Evolutionary conservation across 805 yeast genomes (phyloP), one percentile per base, ranked within the genome.

Genomic region (Saccharomycopsis oosterbeekiorum): DNA sequence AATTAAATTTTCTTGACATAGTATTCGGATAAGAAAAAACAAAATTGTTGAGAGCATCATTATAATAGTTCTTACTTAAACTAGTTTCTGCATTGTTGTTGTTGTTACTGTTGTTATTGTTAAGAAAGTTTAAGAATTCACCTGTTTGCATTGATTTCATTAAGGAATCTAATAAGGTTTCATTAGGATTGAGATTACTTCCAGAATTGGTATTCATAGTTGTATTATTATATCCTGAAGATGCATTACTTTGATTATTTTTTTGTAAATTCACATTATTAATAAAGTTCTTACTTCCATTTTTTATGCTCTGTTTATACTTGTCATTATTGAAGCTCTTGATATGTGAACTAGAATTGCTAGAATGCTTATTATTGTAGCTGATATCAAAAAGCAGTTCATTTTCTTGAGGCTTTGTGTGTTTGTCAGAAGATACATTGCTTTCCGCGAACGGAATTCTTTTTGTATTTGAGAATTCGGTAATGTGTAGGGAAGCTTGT

Each of bases 61-160:
- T 47, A 12, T 21, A 47, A 24, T 9, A 24, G 26, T 15, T 47
- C 34, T 47, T 47, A 9, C 21, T 47, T 24, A 21, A 19, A 11
- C 41, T 15, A 17, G 36, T 15, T 14, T 55, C 56, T 5, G 34
- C 4, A 39, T 56, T 53, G 10, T 11, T 34, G 17, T 40, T 42
- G 34, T 56, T 53, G 14, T 11, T 34, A 19, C 29, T 42, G 34
- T 56, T 53, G 14, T 11, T 34, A 19, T 40, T 42, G 17, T 47
- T 47, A 21, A 56, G n/a, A 34, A 54, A 56, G 17, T 43, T 54
- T 21, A 57, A 54, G n/a, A 62, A 58, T n/a, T 60, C 65, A 15
- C 57, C 54, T n/a, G 59, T 61, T 39, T 62, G 65, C 39, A 62
- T 34, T 3, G 62, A 59, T 21, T 53, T 51, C 55, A 60, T 17